phyloP scores from a whole-genome alignment of 352 stramenopile genomes.

The Pythium pectinolyticum region DNA sequence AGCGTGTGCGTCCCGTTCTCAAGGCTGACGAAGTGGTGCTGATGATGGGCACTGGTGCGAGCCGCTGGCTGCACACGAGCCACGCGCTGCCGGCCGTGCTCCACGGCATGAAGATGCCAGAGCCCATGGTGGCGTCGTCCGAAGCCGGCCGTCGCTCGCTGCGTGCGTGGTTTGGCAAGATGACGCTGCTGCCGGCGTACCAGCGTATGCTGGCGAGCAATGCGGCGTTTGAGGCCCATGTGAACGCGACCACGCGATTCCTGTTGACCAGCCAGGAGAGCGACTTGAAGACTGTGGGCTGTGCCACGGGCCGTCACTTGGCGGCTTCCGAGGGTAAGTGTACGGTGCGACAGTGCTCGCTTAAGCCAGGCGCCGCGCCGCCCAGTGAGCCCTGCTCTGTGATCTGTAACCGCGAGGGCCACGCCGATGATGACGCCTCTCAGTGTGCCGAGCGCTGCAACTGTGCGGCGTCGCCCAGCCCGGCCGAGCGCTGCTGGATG shows the following conservation, averaged over 20 bases:
- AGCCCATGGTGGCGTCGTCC: slow-evolving; percentile 7
- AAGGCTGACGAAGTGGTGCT: slow-evolving; percentile 40
- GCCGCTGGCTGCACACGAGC: slow-evolving; percentile 32
- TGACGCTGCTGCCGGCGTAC: slow-evolving; percentile 33
- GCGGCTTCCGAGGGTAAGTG: slow-evolving; percentile 28
- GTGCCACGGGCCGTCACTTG: slow-evolving; percentile 32
- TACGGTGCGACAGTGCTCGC: slow-evolving; percentile 31
- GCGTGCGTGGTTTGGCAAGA: slow-evolving; percentile 45
- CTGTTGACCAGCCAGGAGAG: slow-evolving; percentile 16
- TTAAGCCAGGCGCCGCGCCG: slow-evolving; percentile 25
- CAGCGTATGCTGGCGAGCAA: slow-evolving; percentile 31
- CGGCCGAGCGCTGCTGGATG: slow-evolving; percentile 41
- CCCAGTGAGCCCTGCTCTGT: slow-evolving; percentile 32
- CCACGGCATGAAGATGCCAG: slow-evolving; percentile 41
- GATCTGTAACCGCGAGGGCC: slow-evolving; percentile 32
- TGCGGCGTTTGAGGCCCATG: slow-evolving; percentile 35
- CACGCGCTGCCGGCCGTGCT: slow-evolving; percentile 29
- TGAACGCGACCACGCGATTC: slow-evolving; percentile 15
- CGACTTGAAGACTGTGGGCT: slow-evolving; percentile 11
- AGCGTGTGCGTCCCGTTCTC: slow-evolving; percentile 28
- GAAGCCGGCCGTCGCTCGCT: slow-evolving; percentile 19
- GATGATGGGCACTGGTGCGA: slow-evolving; percentile 37
- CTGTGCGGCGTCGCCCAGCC: slow-evolving; percentile 31
- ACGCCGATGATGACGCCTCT: slow-evolving; percentile 26
- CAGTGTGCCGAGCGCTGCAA: slow-evolving; percentile 36